Evolutionary conservation across 192 early-diverging fungal species (phyloP), one percentile per base, ranked within the genome.

Genomic region (Coemansia sp.): DNA sequence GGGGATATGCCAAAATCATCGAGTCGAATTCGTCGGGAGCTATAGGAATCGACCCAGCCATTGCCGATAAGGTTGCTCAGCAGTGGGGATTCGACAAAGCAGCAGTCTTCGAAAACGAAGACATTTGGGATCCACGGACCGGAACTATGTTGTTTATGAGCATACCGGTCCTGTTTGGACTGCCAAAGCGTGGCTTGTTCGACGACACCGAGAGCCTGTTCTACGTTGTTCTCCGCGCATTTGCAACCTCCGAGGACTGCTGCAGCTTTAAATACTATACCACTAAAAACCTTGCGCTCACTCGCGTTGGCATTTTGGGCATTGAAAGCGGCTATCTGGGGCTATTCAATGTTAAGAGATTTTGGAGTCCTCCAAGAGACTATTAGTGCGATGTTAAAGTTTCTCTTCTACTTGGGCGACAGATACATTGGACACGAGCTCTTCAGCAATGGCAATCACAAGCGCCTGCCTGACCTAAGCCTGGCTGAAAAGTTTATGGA

Each of bases 1-100:
- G 71, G 61, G 71, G 65, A 1, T 67, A 56, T 37, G 66, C 59
- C 5, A 59, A 58, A n/a, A 2, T 42, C 13, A 25, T 55, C 15
- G 13, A 26, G 9, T 5, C 15, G 4, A 8, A 15, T 12, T 15
- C n/a, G 3, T 34, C 18, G 0, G 37, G 34, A 3, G 15, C 21
- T 7, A 21, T 21, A 10, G 48, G 48, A 2, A 23, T 26, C 48
- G 25, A 26, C 7, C 25, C 25, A 26, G 5, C 23, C 1, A 8
- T 7, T 26, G 23, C 13, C 25, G 21, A 51, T 21, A 26, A 26
- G 23, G 25, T 51, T 2, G 2, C 48, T 2, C 48, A 51, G 23
- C 4, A 26, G 25, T 51, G 48, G 48, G 21, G 7, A 26, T 51
- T 51, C 48, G 21, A 26, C 5, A 51, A 28, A 18, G n/a, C 31